Evolutionary conservation across 1,139 yeast genomes (phyloP).

Genomic region (Taphrina sp.): DNA sequence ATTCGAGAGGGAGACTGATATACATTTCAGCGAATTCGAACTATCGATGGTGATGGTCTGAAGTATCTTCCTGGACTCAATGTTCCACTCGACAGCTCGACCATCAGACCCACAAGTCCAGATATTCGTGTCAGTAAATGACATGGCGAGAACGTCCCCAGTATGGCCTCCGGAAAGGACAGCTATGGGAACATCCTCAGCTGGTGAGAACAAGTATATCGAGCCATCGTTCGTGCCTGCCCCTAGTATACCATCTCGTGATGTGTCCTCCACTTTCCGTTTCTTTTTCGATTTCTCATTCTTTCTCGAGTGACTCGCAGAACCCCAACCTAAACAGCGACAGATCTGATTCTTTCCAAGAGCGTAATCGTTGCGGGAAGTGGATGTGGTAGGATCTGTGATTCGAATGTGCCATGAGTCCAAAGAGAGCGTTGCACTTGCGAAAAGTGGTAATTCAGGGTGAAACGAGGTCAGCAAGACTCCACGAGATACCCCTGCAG

Average conservation of each 20-base stretch:
- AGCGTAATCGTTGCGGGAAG: constrained; percentile 48
- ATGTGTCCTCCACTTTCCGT: constrained; percentile 40
- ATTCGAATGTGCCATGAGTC: constrained; percentile 67
- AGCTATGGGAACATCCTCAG: constrained; percentile 55
- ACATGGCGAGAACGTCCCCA: constrained; percentile 49
- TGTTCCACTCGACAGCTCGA: constrained; percentile 62
- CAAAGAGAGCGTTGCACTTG: constrained; percentile 66
- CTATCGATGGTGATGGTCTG: constrained; percentile 36
- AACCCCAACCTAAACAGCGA: constrained; percentile 59
- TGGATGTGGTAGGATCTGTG: constrained; percentile 57
- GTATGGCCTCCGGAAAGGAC: constrained; percentile 56
- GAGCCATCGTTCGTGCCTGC: constrained; percentile 68
- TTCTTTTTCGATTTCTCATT: constrained; percentile 42
- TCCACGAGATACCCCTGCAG: neutral
- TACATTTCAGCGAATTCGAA: constrained; percentile 37
- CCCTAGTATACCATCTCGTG: constrained; percentile 53
- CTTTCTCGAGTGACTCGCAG: constrained; percentile 38
- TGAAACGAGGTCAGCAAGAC: constrained; percentile 48
- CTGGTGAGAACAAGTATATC: constrained; percentile 65
- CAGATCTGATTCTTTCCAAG: constrained; percentile 59
- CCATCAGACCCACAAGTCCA: constrained; percentile 71
- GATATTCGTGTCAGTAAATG: constrained; percentile 53
- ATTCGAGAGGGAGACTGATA: constrained; percentile 51
- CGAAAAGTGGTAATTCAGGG: constrained; percentile 58
- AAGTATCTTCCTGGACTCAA: constrained; percentile 39